phyloP scores from a whole-genome alignment of 345 rosid species.

The Reutealis trisperma region DNA sequence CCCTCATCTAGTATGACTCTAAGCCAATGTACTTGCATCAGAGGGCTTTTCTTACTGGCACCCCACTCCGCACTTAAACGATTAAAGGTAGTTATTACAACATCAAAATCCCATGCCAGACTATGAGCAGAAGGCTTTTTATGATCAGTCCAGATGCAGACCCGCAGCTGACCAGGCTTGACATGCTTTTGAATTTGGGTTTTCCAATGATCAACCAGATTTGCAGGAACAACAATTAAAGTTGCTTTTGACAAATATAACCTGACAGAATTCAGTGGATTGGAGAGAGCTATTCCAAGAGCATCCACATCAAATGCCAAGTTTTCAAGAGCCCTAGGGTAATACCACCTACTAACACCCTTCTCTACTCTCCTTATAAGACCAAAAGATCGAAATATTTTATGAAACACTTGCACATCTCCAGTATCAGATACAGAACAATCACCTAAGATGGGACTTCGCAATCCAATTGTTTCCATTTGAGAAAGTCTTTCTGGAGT shows the following conservation, averaged over 20 bases:
- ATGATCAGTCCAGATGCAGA: slow-evolving; percentile 71
- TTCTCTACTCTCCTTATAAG: slow-evolving; percentile 62
- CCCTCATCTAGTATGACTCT: slow-evolving; percentile 95
- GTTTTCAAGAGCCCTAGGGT: slow-evolving; percentile 67
- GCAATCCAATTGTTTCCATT: slow-evolving; percentile 85
- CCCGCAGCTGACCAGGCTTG: slow-evolving; percentile 67
- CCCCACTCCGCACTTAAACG: slow-evolving; percentile 97
- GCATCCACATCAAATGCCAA: slow-evolving; percentile 88
- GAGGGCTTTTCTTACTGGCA: slow-evolving; percentile 70
- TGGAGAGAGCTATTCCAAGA: slow-evolving; percentile 68
- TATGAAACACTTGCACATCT: slow-evolving; percentile 48
- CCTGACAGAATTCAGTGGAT: slow-evolving; percentile 74
- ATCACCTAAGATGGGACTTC: slow-evolving; percentile 56
- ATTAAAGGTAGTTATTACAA: slow-evolving; percentile 88
- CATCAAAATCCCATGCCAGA: slow-evolving; percentile 97
- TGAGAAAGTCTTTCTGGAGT: slow-evolving; percentile 63
- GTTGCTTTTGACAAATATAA: slow-evolving; percentile 90
- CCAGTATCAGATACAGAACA: slow-evolving; percentile 36
- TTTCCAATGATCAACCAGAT: slow-evolving; percentile 92
- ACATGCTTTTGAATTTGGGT: slow-evolving; percentile 85
- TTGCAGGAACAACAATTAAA: slow-evolving; percentile 86
- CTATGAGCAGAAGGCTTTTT: slow-evolving; percentile 68
- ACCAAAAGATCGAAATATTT: slow-evolving; percentile 84
- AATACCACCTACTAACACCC: slow-evolving; percentile 69
- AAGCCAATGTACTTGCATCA: slow-evolving; percentile 96